A percentile compares a stretch with the other conserved stretches of the same genome.
Evolutionary conservation across 495 filamentous ascomycete species (phyloP).

Genomic region (Penicillium cataractarum): DNA sequence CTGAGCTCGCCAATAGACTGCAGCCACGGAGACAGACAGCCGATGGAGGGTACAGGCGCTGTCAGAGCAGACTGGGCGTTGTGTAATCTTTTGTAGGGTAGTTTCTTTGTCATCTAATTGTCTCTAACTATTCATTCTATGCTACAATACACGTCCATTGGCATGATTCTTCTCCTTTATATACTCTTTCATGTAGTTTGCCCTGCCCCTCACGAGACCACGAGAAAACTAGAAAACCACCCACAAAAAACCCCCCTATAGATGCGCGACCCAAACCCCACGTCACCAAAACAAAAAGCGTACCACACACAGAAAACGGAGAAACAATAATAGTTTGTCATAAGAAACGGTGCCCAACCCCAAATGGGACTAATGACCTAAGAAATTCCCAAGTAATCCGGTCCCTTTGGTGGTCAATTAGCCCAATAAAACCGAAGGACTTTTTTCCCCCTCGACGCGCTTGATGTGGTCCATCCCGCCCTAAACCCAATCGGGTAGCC

Average conservation of each 20-base stretch:
- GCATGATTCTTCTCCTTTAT: background rate
- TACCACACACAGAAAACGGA: background rate
- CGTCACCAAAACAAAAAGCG: slow-evolving; percentile 1
- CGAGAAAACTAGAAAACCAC: background rate
- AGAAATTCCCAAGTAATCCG: background rate
- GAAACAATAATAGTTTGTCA: background rate
- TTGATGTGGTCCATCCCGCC: slow-evolving; percentile 13
- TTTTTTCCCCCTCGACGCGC: background rate
- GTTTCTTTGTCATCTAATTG: background rate
- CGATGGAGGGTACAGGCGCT: background rate
- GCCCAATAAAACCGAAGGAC: background rate
- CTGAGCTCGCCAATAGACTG: background rate
- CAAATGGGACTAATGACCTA: background rate
- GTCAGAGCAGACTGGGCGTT: background rate
- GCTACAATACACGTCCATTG: background rate
- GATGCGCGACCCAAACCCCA: slow-evolving; percentile 8
- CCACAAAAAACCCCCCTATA: background rate
- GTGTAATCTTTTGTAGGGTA: background rate
- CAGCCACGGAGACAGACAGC: slow-evolving; percentile 6
- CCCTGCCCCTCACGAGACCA: background rate
- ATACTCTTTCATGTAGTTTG: background rate
- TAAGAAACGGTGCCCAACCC: background rate
- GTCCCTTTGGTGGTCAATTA: too few relatives aligned
- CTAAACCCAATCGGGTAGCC: slow-evolving; percentile 24
- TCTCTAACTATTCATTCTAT: background rate